Percentiles rank a stretch among this genome's conserved stretches.
Evolutionary conservation across 306 rosid genomes (phyloP).

Genomic region (Boehmeria nivea): DNA sequence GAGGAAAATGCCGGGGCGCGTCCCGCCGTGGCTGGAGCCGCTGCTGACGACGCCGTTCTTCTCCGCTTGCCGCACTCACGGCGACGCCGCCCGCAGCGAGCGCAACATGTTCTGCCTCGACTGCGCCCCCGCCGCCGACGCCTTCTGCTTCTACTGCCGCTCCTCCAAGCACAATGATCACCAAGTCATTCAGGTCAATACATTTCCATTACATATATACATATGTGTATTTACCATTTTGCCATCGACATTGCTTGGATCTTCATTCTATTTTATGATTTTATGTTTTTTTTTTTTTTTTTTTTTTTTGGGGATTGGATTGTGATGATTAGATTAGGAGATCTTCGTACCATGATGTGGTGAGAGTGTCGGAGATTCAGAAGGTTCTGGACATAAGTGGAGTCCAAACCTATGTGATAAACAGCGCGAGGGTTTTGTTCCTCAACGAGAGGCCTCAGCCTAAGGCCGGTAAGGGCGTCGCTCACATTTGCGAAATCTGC

Average conservation of each 20-base stretch:
- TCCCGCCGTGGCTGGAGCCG: constrained; percentile 41
- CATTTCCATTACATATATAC: too few relatives aligned
- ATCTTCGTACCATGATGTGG: constrained; percentile 49
- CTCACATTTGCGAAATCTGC: constrained; percentile 45
- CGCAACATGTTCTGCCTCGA: constrained; percentile 51
- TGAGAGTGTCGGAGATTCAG: constrained; percentile 47
- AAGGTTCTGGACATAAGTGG: constrained; percentile 35
- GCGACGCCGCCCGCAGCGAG: constrained; percentile 33
- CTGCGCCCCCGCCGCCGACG: constrained; percentile 18
- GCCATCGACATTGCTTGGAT: too few relatives aligned
- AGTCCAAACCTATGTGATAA: constrained; percentile 45
- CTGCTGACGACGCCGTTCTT: constrained; percentile 35
- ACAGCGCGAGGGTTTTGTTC: constrained; percentile 45
- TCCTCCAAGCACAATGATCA: constrained; percentile 33
- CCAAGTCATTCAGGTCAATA: constrained; percentile 35
- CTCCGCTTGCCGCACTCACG: constrained; percentile 27
- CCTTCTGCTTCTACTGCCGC: constrained; percentile 41
- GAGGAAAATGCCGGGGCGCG: too few relatives aligned
- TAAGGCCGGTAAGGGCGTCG: constrained; percentile 43
- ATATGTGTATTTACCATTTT: too few relatives aligned
- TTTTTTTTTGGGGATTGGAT: not conserved
- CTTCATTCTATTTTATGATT: too few relatives aligned
- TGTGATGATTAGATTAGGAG: constrained; percentile 33
- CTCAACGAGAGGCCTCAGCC: constrained; percentile 51
- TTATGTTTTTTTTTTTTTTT: not conserved